Evolutionary conservation across 1,284 basidiomycete genomes (phyloP).

Genomic region (Albatrellus sp.): DNA sequence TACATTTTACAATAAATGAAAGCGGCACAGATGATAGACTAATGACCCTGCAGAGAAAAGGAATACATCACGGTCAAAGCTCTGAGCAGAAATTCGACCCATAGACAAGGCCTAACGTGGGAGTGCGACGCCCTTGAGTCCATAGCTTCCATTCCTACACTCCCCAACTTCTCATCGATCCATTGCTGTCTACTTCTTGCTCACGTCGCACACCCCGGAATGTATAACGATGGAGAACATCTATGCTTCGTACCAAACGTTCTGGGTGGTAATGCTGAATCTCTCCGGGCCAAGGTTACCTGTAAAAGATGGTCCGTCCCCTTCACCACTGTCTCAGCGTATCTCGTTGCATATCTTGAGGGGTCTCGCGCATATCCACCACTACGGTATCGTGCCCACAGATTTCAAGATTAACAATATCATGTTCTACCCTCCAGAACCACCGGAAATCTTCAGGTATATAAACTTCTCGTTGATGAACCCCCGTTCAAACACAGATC

Average conservation of each 20-base stretch:
- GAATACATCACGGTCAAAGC: not conserved
- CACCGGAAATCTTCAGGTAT: not conserved
- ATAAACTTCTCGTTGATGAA: not conserved
- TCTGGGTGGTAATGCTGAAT: not conserved
- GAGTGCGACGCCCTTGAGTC: not conserved
- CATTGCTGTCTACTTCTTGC: not conserved
- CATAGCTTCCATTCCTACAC: not conserved
- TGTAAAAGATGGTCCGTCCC: not conserved
- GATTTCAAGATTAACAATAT: slow-evolving; percentile 4
- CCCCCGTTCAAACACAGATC: not conserved
- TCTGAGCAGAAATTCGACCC: not conserved
- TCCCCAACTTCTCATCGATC: too few relatives aligned
- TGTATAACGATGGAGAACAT: not conserved
- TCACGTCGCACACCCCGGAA: not conserved
- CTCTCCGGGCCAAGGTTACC: not conserved
- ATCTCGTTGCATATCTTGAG: not conserved
- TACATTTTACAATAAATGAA: not conserved
- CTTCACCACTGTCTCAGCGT: not conserved
- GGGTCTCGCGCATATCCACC: not conserved
- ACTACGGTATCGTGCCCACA: not conserved
- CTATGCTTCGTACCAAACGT: not conserved
- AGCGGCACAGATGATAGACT: not conserved
- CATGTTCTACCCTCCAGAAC: not conserved
- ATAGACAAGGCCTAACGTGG: not conserved
- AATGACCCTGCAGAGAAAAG: not conserved